Evolutionary conservation across 768 basidiomycete genomes (phyloP), one percentile per base, ranked within the genome.

Genomic region (Suillus subalutaceus): DNA sequence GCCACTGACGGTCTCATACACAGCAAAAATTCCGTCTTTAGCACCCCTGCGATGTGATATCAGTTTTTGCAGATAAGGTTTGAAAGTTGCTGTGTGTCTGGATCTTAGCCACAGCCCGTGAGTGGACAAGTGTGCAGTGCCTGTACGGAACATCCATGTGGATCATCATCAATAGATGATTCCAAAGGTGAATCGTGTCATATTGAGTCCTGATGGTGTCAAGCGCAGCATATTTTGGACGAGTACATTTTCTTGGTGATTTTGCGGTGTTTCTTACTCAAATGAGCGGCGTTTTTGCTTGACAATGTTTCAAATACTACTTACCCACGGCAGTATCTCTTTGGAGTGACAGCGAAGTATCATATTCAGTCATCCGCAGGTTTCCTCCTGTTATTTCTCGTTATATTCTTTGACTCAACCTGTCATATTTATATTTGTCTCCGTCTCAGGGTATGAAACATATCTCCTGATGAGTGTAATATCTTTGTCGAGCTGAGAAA

Each of bases 141-240:
- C 15, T 38, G 6, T 23, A 23, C 16, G 15, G 15, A 15, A 6
- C 53, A 12, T 56, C 10, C 32, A 6, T 35, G 38, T 26, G 38
- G 58, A 59, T 41, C 40, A 41, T 59, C 16, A 59, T 41, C 58
- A 18, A 13, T 35, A 37, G 55, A 56, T 13, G 38, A 41, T 58
- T 15, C 37, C 40, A 10, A 9, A 18, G 2, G 26, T 30, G 38
- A 26, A 1, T 18, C 9, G 23, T 59, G 6, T 40, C 16, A 35
- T 23, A 40, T 41, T 8, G 37, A 15, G n/a, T 15, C 13, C 57
- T 6, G 3, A 40, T 41, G 5, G 18, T 35, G 18, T 18, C 16
- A 16, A 26, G 38, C 40, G 38, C 23, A 30, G 40, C 38, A 38
- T 32, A 32, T 5, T 53, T 18, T 53, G 55, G 12, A 32, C 5